Evolutionary conservation across 2,329 filamentous ascomycete species (phyloP).

Genomic region (Fusarium liriodendri): DNA sequence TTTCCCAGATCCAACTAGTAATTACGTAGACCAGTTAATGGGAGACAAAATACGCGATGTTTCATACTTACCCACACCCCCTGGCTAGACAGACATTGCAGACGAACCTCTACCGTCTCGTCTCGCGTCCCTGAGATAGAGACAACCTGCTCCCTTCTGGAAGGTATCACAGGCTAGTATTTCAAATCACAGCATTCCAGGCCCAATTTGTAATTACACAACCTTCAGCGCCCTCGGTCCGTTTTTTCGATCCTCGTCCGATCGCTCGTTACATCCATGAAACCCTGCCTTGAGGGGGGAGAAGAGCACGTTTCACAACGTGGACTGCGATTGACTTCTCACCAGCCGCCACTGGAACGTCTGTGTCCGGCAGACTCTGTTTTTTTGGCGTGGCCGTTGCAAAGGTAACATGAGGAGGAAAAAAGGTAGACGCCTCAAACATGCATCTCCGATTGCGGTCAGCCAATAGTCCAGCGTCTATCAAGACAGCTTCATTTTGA

Average conservation of each 20-base stretch:
- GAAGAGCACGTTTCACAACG: background rate
- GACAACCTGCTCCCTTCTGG: constrained; percentile 22
- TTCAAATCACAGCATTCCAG: constrained; percentile 5
- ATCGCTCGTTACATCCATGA: constrained; percentile 21
- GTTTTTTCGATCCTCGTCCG: constrained; percentile 32
- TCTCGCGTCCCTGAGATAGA: background rate
- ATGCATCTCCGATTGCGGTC: background rate
- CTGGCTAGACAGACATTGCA: background rate
- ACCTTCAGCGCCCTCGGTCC: constrained; percentile 29
- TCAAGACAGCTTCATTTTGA: background rate
- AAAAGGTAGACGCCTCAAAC: constrained; percentile 2
- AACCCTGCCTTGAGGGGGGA: constrained; percentile 15
- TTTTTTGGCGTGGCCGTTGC: background rate
- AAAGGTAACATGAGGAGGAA: background rate
- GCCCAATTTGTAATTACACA: background rate
- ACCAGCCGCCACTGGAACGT: background rate
- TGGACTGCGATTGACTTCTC: background rate
- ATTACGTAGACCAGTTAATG: background rate
- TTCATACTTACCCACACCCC: constrained; percentile 1
- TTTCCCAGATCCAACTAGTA: background rate
- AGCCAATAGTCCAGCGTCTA: background rate
- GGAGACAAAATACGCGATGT: background rate
- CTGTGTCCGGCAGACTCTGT: background rate
- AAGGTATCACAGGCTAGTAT: constrained; percentile 20
- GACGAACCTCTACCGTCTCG: background rate